Evolutionary conservation across 306 rosid species (phyloP).

Genomic region (Cucurbita moschata): DNA sequence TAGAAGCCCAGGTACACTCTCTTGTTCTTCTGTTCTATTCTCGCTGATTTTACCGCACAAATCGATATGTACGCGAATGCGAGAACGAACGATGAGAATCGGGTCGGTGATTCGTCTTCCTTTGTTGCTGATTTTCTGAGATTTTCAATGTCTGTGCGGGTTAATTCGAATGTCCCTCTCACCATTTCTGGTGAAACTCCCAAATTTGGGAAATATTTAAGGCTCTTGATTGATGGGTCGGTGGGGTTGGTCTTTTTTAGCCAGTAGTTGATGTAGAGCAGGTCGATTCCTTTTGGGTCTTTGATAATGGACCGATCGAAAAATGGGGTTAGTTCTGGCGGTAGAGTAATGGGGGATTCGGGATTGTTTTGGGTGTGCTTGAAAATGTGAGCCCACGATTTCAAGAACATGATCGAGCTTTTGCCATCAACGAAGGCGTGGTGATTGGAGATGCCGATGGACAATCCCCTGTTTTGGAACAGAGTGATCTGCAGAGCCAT

Average conservation of each 20-base stretch:
- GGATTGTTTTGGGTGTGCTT: background rate
- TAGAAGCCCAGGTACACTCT: background rate
- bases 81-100: conserved; percentile 20
- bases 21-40: background rate
- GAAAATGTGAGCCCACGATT: conserved; percentile 35
- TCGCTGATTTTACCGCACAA: conserved; percentile 21
- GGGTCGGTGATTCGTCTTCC: conserved; percentile 3
- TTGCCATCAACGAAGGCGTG: conserved; percentile 41
- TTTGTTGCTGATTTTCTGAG: background rate
- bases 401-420: conserved; percentile 26
- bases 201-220: conserved; percentile 10
- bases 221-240: conserved; percentile 4
- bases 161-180: conserved; percentile 28
- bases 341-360: background rate
- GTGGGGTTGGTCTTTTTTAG: conserved; percentile 1
- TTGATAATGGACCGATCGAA: conserved; percentile 22
- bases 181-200: background rate
- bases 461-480: conserved; percentile 30
- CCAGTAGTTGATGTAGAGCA: background rate
- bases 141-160: background rate
- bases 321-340: conserved; percentile 22
- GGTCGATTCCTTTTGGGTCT: conserved; percentile 12
- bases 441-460: conserved; percentile 30
- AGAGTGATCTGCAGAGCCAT: conserved; percentile 36
- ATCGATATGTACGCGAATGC: conserved; percentile 16